These are phyloP conservation scores for Colletotrichum horii DNA, from an alignment of 2,329 filamentous ascomycete genomes.

Conservation along the genomic window DNA sequence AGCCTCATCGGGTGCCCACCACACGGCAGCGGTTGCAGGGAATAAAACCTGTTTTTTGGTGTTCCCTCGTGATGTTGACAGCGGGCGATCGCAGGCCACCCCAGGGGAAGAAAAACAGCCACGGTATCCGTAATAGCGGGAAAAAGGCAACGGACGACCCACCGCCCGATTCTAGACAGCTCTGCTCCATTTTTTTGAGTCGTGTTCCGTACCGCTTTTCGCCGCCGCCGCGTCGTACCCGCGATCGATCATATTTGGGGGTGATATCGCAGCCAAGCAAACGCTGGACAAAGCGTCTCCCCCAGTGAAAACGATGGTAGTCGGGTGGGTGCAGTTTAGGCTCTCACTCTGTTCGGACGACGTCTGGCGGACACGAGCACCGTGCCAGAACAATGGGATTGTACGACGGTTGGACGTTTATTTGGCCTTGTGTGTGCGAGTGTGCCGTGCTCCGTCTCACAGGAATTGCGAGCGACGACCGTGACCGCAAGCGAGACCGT, in stretches of 20 bases:
- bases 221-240: conserved; percentile 6
- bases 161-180: neutral
- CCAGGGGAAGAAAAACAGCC: neutral
- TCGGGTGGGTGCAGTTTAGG: conserved; percentile 12
- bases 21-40: neutral
- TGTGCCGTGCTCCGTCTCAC: neutral
- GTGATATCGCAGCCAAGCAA: neutral
- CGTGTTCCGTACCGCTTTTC: conserved; percentile 10
- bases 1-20: conserved; percentile 17
- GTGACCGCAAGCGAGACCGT: neutral
- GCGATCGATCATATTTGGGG: conserved; percentile 18
- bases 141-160: neutral
- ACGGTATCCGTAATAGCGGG: neutral
- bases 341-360: conserved; percentile 9
- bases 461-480: neutral
- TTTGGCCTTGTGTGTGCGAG: neutral
- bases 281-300: conserved; percentile 6
- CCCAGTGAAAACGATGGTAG: neutral
- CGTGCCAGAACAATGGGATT: conserved; percentile 13
- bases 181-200: conserved; percentile 10
- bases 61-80: conserved; percentile 2
- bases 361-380: neutral
- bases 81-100: conserved; percentile 14
- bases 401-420: conserved; percentile 4
- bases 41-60: conserved; percentile 18